Base-by-base conservation (phyloP, 2,329 filamentous ascomycete species). In the Xylaria arbuscula region DNA sequence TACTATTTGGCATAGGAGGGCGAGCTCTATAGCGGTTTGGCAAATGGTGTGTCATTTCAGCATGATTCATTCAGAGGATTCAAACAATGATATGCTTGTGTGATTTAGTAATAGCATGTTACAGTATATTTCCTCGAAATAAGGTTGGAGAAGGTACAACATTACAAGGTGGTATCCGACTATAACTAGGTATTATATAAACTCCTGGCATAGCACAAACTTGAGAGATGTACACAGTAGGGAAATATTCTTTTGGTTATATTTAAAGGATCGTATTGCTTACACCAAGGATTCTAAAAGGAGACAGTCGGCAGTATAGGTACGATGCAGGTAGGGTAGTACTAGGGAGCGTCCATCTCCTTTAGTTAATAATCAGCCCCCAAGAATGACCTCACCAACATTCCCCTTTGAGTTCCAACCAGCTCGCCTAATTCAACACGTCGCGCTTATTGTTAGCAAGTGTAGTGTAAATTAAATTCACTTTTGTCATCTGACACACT, bases 181-280 rank as follows among this genome's bases (percentile, higher is more conserved):
- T 28, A 36, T 17, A n/a, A 22, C 51, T 36, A 28, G 28, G 28
- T 28, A 38, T 38, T 55, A 13, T 55, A 13, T 55, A 11, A 55
- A 38, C 9, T 5, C 51, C 32, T 55, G 32, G 19, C 51, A 56
- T 45, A 57, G 10, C 7, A 10, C 40, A 40, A n/a, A 13, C n/a
- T 8, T 6, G 8, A 42, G 19, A 45, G 5, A 8, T n/a, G 15
- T 24, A 22, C 17, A 36, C 3, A 13, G 38, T n/a, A n/a, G 54
- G 11, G 15, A 57, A 19, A 42, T 24, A 22, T 61, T 38, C 56
- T 48, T 51, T 22, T 61, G 10, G 57, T 36, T 51, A 50, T 68
- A 68, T 68, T 68, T 65, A 61, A 61, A 62, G 62, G 66, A 64
- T 62, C 53, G 19, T 62, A 53, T 64, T 63, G 38, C 55, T 55